phyloP scores from a whole-genome alignment of 768 basidiomycete genomes.

The Suillus placidus region DNA sequence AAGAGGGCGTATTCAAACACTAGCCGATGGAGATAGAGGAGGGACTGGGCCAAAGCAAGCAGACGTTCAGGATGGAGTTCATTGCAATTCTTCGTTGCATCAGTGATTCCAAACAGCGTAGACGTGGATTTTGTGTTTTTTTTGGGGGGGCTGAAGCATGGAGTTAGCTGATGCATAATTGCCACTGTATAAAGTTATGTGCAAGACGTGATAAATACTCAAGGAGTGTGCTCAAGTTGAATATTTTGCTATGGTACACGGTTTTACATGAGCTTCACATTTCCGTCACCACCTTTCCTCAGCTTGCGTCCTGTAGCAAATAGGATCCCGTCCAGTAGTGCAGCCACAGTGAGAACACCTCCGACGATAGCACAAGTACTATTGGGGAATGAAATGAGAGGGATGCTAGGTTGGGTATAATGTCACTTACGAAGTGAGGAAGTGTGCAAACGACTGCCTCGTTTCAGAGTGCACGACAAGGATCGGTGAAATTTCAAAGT shows the following conservation, averaged over 20 bases:
- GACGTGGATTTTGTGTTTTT: background rate
- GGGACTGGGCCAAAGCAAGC: constrained; percentile 19
- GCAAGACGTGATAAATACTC: constrained; percentile 20
- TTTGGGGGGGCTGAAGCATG: background rate
- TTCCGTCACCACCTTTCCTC: constrained; percentile 55
- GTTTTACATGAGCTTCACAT: constrained; percentile 35
- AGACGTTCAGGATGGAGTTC: constrained; percentile 20
- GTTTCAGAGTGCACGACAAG: constrained; percentile 90
- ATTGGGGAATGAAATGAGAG: constrained; percentile 11
- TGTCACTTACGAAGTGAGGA: constrained; percentile 88
- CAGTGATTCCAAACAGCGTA: constrained; percentile 4
- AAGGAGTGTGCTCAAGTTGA: constrained; percentile 14
- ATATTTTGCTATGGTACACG: constrained; percentile 10
- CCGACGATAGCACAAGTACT: constrained; percentile 98
- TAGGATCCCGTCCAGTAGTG: constrained; percentile 81
- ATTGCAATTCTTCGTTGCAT: constrained; percentile 30
- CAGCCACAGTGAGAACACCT: constrained; percentile 93
- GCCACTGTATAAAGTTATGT: background rate
- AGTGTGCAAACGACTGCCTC: constrained; percentile 96
- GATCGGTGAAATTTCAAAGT: constrained; percentile 97
- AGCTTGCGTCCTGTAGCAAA: constrained; percentile 80
- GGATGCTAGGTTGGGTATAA: background rate
- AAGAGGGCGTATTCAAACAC: constrained; percentile 24
- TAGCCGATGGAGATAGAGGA: constrained; percentile 17
- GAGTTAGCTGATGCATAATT: too few species aligned